phyloP scores from a whole-genome alignment of 2,329 filamentous ascomycete genomes.

The Saccharata proteae region DNA sequence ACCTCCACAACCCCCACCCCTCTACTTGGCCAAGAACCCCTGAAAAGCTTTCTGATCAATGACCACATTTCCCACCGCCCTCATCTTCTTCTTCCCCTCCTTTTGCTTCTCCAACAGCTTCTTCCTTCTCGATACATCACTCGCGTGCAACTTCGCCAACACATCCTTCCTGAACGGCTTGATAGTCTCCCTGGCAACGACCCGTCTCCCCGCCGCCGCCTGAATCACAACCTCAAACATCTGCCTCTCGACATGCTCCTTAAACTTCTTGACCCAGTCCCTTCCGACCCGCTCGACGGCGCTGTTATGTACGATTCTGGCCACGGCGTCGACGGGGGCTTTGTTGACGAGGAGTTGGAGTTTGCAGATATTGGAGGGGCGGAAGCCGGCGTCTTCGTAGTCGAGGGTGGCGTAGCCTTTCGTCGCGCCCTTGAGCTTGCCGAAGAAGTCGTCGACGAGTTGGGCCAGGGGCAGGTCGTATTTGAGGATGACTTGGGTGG shows the following conservation, averaged over 20 bases:
- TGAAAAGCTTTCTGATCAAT: conserved; percentile 96
- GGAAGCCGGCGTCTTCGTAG: conserved; percentile 91
- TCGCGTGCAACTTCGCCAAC: conserved; percentile 80
- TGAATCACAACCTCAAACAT: conserved; percentile 98
- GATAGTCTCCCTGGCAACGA: conserved; percentile 85
- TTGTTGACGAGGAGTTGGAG: conserved; percentile 92
- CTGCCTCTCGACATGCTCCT: conserved; percentile 88
- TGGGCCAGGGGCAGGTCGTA: conserved; percentile 83
- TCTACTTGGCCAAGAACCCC: conserved; percentile 66
- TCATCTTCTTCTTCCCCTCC: conserved; percentile 78
- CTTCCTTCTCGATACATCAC: conserved; percentile 66
- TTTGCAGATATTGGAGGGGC: conserved; percentile 68
- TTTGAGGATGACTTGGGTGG: conserved; percentile 85
- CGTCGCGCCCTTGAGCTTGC: conserved; percentile 83
- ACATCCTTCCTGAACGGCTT: conserved; percentile 97
- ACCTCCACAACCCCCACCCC: background rate
- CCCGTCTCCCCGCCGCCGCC: conserved; percentile 67
- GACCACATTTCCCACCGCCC: conserved; percentile 75
- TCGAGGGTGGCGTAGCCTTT: conserved; percentile 94
- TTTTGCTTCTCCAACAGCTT: conserved; percentile 97
- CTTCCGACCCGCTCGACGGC: conserved; percentile 72
- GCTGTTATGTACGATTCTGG: conserved; percentile 73
- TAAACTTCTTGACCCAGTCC: conserved; percentile 90
- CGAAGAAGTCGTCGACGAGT: conserved; percentile 93
- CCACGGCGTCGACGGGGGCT: conserved; percentile 81